Conservation (phyloP, 2,329 filamentous ascomycete species). For the Arthrinium phaeospermum region DNA sequence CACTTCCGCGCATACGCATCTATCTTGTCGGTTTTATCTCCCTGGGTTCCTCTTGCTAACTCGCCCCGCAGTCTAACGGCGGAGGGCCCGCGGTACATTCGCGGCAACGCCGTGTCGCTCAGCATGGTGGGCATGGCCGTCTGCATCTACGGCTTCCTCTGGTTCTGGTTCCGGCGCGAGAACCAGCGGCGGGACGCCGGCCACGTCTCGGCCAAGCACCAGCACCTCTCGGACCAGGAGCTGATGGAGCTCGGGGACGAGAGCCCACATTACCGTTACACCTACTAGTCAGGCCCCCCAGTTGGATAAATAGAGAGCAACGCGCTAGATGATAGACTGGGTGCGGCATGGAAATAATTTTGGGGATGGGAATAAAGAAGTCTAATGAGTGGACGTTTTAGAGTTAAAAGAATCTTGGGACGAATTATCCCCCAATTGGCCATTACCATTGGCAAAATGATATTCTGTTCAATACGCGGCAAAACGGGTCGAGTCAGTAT, state of each 20-base stretch:
- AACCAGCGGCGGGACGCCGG: slow-evolving; percentile 53
- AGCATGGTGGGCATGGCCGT: slow-evolving; percentile 61
- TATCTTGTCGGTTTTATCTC: neutral
- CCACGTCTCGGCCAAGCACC: slow-evolving; percentile 44
- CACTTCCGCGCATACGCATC: neutral
- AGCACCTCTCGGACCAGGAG: slow-evolving; percentile 51
- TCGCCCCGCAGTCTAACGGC: slow-evolving; percentile 42
- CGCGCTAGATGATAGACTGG: neutral
- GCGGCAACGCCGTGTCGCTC: slow-evolving; percentile 66
- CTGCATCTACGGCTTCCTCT: slow-evolving; percentile 59
- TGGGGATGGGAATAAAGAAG: neutral
- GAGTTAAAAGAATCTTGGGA: neutral
- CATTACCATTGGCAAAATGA: neutral
- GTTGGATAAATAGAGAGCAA: neutral
- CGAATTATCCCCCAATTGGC: too few species aligned
- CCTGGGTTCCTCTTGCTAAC: neutral
- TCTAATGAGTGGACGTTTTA: neutral
- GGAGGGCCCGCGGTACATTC: slow-evolving; percentile 63
- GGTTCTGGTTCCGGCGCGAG: slow-evolving; percentile 54
- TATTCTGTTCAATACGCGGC: neutral
- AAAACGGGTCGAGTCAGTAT: neutral
- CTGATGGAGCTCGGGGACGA: slow-evolving; percentile 58
- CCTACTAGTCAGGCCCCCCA: slow-evolving; percentile 35
- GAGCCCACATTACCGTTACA: slow-evolving; percentile 56
- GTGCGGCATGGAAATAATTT: neutral